Base-by-base conservation (phyloP, 306 rosid species). In the Pachyrhizus erosus region DNA sequence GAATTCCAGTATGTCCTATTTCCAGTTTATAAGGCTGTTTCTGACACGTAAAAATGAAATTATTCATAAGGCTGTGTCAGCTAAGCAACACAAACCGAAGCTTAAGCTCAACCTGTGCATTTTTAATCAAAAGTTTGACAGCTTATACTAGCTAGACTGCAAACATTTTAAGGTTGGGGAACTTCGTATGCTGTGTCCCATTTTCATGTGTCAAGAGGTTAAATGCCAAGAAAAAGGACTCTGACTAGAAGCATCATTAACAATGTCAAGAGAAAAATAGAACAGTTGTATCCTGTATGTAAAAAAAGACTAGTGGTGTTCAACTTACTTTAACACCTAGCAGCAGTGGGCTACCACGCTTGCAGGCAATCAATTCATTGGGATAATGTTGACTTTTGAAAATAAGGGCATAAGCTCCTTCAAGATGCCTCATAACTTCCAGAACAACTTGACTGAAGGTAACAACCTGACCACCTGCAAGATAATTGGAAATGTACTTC, bases 381-480 rank as follows among this genome's bases (percentile, higher is more conserved):
- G 97, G 99, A 86, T 96, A 96, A 74, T 93, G 97, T 71, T 58
- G 78, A 84, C 98, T 96, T 91, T 96, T 96, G 85, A 96, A 96
- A 70, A 96, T 92, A 77, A 96, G 94, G 45, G 99, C 99, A 90
- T 96, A 96, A 69, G 99, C 99, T 85, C 99, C 99, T 83, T 96
- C 99, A 76, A 96, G 97, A 87, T 96, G 99, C 89, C 99, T 91
- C 99, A 93, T 96, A 82, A 96, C 99, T 85, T 92, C 98, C 69
- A 93, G 90, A 88, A 96, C 98, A 86, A 96, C 97, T 86, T 96
- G 97, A 88, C 94, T 87, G 86, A 96, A 96, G 81, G 99, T 77
- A 86, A 96, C 94, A 82, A 81, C 81, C 79, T 88, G 97, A 66
- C 76, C 94, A 82, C 88, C 99, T 93, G 97, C 80, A 80, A 84